A percentile compares a stretch with the other conserved stretches of the same genome.
Conservation (phyloP, 306 rosid genomes). For the Chamaecrista fasciculata region DNA sequence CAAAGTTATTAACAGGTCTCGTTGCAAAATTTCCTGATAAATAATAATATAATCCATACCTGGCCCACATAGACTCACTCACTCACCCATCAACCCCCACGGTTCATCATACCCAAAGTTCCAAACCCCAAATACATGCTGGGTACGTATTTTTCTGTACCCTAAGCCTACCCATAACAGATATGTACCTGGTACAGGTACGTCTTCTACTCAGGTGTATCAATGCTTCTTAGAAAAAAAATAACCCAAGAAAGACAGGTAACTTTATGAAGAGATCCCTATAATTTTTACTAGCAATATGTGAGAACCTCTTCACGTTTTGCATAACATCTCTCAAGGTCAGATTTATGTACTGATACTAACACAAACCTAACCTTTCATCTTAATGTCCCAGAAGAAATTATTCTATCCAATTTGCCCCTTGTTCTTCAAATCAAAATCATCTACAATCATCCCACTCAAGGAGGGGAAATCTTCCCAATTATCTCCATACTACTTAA, state of each 20-base stretch:
- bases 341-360: conserved; percentile 5
- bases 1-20: too few relatives aligned
- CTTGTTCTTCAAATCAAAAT: neutral
- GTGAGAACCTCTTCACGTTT: conserved; percentile 8
- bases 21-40: too few relatives aligned
- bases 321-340: conserved; percentile 18
- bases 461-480: neutral
- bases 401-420: conserved; percentile 10
- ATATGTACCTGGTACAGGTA: too few relatives aligned
- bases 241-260: neutral
- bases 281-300: conserved; percentile 11
- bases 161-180: too few relatives aligned
- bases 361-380: conserved; percentile 10
- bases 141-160: too few relatives aligned
- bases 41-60: too few relatives aligned
- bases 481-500: neutral
- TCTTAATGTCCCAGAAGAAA: neutral
- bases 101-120: too few relatives aligned
- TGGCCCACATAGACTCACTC: too few relatives aligned
- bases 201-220: too few relatives aligned
- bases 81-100: too few relatives aligned
- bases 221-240: too few relatives aligned
- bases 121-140: too few relatives aligned
- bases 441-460: conserved; percentile 10
- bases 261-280: neutral